Conservation (phyloP, 257 asterid species). For the Fraxinus excelsior region DNA sequence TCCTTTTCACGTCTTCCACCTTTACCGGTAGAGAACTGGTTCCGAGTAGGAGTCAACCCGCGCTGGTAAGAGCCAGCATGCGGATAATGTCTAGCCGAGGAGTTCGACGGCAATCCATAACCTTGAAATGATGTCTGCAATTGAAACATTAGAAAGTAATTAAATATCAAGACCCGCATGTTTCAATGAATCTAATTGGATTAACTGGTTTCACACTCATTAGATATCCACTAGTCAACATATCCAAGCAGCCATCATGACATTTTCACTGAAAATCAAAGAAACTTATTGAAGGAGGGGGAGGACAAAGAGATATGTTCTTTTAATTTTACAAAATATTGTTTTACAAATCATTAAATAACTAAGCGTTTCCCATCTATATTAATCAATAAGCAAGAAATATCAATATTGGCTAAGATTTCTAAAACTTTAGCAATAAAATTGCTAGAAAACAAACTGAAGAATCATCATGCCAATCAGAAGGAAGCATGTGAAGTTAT, state of each 20-base stretch:
- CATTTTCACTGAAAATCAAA: not conserved
- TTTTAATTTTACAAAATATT: not conserved
- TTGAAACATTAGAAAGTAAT: conserved; percentile 27
- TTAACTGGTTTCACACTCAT: not conserved
- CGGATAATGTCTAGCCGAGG: conserved; percentile 63
- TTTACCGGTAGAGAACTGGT: conserved; percentile 55
- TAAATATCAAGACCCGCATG: not conserved
- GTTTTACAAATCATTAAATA: not conserved
- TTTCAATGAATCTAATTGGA: not conserved
- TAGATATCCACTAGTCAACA: not conserved
- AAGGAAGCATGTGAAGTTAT: not conserved
- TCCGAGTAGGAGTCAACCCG: conserved; percentile 59
- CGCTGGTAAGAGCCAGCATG: conserved; percentile 62
- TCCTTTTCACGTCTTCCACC: conserved; percentile 87
- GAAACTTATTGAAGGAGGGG: not conserved
- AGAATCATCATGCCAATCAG: not conserved
- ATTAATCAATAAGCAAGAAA: not conserved
- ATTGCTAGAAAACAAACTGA: not conserved
- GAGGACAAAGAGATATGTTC: not conserved
- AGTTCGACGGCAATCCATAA: conserved; percentile 60
- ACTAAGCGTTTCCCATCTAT: not conserved
- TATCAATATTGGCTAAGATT: not conserved
- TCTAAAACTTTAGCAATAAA: not conserved
- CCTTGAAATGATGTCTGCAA: conserved; percentile 75
- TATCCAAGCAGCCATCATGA: not conserved